phyloP scores from a whole-genome alignment of 257 asterid species.

The Nemophila menziesii region DNA sequence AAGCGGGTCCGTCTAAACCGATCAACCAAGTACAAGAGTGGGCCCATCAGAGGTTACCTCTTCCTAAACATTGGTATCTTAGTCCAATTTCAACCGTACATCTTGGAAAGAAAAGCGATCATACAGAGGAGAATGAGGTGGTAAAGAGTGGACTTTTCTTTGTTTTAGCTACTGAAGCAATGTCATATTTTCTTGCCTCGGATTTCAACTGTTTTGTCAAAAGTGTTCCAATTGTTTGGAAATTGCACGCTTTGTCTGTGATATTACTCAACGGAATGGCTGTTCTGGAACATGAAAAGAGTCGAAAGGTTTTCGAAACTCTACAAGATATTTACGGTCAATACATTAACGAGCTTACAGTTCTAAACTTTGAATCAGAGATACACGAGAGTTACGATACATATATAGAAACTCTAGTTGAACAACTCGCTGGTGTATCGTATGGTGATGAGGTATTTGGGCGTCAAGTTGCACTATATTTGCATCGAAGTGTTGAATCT shows the following conservation, averaged over 20 bases:
- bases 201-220: slow-evolving; percentile 27
- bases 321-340: slow-evolving; percentile 68
- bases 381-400: slow-evolving; percentile 67
- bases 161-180: slow-evolving; percentile 66
- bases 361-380: slow-evolving; percentile 35
- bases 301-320: slow-evolving; percentile 51
- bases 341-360: slow-evolving; percentile 24
- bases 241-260: slow-evolving; percentile 75
- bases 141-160: slow-evolving; percentile 76
- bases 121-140: slow-evolving; percentile 33
- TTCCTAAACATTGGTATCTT: slow-evolving; percentile 84
- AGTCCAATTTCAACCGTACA: slow-evolving; percentile 59
- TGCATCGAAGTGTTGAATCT: slow-evolving; percentile 61
- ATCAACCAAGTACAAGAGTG: slow-evolving; percentile 37
- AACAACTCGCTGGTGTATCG: slow-evolving; percentile 86
- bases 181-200: slow-evolving; percentile 23
- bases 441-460: slow-evolving; percentile 80
- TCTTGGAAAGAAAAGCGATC: slow-evolving; percentile 18
- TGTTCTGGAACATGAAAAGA: slow-evolving; percentile 65
- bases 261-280: slow-evolving; percentile 53
- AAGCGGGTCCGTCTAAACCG: slow-evolving; percentile 14
- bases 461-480: slow-evolving; percentile 69
- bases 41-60: slow-evolving; percentile 86
- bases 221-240: slow-evolving; percentile 66
- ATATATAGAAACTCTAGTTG: slow-evolving; percentile 69